phyloP scores from a whole-genome alignment of 2,329 filamentous ascomycete species.

The Boeremia exigua region DNA sequence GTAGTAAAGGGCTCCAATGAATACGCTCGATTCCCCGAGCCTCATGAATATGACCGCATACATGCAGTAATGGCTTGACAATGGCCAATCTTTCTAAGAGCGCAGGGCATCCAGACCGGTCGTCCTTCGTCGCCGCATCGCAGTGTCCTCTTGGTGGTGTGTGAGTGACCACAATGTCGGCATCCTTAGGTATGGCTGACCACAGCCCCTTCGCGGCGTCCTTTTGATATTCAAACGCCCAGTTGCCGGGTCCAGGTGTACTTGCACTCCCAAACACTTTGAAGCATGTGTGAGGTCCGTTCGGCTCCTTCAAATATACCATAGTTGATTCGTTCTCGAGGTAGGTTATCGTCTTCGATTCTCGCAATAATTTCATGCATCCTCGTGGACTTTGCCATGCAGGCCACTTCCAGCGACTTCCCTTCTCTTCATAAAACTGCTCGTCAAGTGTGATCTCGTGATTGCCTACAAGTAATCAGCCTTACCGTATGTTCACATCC shows the following conservation, averaged over 20 bases:
- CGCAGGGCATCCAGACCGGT: constrained; percentile 63
- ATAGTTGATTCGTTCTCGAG: constrained; percentile 64
- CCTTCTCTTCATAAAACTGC: constrained; percentile 64
- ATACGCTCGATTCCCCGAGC: constrained; percentile 69
- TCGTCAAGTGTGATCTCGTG: constrained; percentile 75
- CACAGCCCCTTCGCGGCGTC: constrained; percentile 58
- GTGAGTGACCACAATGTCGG: constrained; percentile 74
- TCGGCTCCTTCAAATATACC: constrained; percentile 57
- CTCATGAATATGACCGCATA: constrained; percentile 77
- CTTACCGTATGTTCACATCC: neutral
- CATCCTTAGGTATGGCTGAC: constrained; percentile 65
- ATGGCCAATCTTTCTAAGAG: constrained; percentile 64
- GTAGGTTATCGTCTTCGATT: constrained; percentile 65
- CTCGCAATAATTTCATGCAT: constrained; percentile 61
- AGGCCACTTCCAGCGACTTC: constrained; percentile 63
- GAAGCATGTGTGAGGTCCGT: constrained; percentile 62
- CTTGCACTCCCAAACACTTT: constrained; percentile 75
- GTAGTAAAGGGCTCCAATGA: constrained; percentile 59
- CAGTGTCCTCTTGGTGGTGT: constrained; percentile 68
- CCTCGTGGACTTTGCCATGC: constrained; percentile 58
- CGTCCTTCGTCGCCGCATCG: constrained; percentile 52
- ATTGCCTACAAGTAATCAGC: constrained; percentile 61
- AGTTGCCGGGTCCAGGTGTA: constrained; percentile 61
- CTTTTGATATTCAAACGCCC: constrained; percentile 71
- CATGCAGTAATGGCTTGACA: constrained; percentile 67